These are phyloP conservation scores for Akebia trifoliata DNA, from an alignment of 164 flowering plant genomes.

Conservation along the genomic window DNA sequence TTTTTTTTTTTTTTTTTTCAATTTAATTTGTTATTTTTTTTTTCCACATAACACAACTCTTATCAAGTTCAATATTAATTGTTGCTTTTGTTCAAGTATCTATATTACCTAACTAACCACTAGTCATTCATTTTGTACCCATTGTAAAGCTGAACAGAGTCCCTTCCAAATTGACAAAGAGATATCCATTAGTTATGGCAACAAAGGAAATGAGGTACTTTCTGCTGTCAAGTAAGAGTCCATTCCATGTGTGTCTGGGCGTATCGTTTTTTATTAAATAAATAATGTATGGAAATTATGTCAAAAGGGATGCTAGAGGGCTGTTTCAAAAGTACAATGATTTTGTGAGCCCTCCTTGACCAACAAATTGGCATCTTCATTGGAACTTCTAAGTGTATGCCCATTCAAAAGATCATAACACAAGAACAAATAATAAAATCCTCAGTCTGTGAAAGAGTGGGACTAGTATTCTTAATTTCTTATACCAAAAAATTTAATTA, in stretches of 20 bases:
- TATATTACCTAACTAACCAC: slow-evolving; percentile 1
- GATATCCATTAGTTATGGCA: slow-evolving; percentile 88
- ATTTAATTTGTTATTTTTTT: too few relatives aligned
- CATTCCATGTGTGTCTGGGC: not conserved
- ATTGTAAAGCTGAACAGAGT: slow-evolving; percentile 39
- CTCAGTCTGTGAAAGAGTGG: too few relatives aligned
- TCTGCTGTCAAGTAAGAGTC: not conserved
- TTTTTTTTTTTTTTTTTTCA: too few relatives aligned
- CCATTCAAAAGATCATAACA: too few relatives aligned
- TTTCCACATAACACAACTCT: too few relatives aligned
- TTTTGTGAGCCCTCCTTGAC: too few relatives aligned
- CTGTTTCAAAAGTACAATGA: too few relatives aligned
- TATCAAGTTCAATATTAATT: not conserved
- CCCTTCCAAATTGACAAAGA: slow-evolving; percentile 44
- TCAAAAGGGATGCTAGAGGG: not conserved
- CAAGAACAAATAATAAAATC: too few relatives aligned
- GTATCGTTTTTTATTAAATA: not conserved
- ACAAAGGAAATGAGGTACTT: slow-evolving; percentile 97
- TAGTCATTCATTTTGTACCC: slow-evolving; percentile 11
- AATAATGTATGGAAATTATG: not conserved
- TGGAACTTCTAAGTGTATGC: too few relatives aligned
- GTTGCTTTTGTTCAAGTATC: slow-evolving; percentile 5
- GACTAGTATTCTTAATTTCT: too few relatives aligned
- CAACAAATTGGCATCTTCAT: too few relatives aligned
- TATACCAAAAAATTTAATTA: too few relatives aligned